Evolutionary conservation across 805 yeast species (phyloP).

Genomic region (Metschnikowia picachoensis): DNA sequence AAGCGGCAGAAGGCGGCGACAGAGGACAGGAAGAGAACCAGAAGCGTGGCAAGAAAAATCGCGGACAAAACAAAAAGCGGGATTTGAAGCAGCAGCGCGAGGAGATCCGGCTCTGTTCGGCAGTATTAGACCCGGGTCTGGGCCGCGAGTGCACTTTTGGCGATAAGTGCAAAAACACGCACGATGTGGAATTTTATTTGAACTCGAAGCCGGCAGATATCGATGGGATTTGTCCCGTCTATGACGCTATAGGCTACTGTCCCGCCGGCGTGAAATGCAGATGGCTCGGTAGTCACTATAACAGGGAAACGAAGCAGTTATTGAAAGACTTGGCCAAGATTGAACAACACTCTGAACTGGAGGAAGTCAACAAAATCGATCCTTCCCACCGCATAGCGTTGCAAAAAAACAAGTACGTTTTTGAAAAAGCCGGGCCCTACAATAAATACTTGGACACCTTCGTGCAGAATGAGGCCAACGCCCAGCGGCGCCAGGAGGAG

Average conservation of each 20-base stretch:
- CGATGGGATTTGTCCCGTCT: slow-evolving; percentile 82
- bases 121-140: slow-evolving; percentile 53
- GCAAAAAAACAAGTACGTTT: slow-evolving; percentile 59
- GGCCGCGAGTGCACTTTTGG: slow-evolving; percentile 57
- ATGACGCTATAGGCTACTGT: slow-evolving; percentile 76
- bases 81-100: slow-evolving; percentile 70
- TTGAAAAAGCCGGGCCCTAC: slow-evolving; percentile 54
- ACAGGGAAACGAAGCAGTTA: slow-evolving; percentile 43
- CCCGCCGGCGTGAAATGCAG: slow-evolving; percentile 92
- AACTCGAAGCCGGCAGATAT: slow-evolving; percentile 66
- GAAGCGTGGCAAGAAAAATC: slow-evolving; percentile 43
- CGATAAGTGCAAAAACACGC: slow-evolving; percentile 70
- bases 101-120: slow-evolving; percentile 59
- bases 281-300: slow-evolving; percentile 74
- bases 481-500: slow-evolving; percentile 25
- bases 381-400: slow-evolving; percentile 43
- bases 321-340: slow-evolving; percentile 41
- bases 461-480: slow-evolving; percentile 41
- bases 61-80: slow-evolving; percentile 84
- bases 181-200: slow-evolving; percentile 66
- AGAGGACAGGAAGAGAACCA: slow-evolving; percentile 23
- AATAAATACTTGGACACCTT: slow-evolving; percentile 59
- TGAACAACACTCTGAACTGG: slow-evolving; percentile 33
- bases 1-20: slow-evolving; percentile 45
- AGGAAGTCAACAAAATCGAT: slow-evolving; percentile 63